Conservation (phyloP, 805 yeast genomes). For the Candida khao-thaluensis region DNA sequence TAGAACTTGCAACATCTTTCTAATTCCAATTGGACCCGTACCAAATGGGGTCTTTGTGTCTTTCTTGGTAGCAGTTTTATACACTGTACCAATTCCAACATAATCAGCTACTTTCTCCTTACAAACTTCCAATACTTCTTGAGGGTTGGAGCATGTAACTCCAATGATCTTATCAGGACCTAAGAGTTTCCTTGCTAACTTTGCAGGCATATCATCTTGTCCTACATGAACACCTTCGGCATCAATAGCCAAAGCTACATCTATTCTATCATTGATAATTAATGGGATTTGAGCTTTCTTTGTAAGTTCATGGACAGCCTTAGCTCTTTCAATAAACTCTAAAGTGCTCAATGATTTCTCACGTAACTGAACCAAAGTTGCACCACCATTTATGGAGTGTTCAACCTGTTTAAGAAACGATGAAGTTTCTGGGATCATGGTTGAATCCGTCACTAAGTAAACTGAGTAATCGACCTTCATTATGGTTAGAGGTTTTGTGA, state of each 20-base stretch:
- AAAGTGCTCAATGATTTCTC: conserved; percentile 73
- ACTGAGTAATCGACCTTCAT: conserved; percentile 50
- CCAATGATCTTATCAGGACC: conserved; percentile 81
- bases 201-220: conserved; percentile 78
- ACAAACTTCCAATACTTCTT: conserved; percentile 55
- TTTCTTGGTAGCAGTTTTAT: conserved; percentile 70
- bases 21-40: conserved; percentile 65
- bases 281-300: conserved; percentile 62
- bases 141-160: conserved; percentile 61
- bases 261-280: conserved; percentile 82
- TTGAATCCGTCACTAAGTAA: conserved; percentile 79
- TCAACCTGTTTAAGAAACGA: conserved; percentile 60
- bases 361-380: conserved; percentile 77
- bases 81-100: conserved; percentile 82
- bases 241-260: conserved; percentile 83
- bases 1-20: conserved; percentile 51
- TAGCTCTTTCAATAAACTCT: conserved; percentile 64
- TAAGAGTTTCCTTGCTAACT: conserved; percentile 55
- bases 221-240: conserved; percentile 95
- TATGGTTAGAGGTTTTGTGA: too few relatives aligned
- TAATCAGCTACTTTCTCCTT: conserved; percentile 62
- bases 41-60: conserved; percentile 48
- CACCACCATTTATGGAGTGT: conserved; percentile 67
- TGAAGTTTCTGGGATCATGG: conserved; percentile 59
- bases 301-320: conserved; percentile 60